Evolutionary conservation across 2,329 filamentous ascomycete species (phyloP).

Genomic region (Trichoderma sp.): DNA sequence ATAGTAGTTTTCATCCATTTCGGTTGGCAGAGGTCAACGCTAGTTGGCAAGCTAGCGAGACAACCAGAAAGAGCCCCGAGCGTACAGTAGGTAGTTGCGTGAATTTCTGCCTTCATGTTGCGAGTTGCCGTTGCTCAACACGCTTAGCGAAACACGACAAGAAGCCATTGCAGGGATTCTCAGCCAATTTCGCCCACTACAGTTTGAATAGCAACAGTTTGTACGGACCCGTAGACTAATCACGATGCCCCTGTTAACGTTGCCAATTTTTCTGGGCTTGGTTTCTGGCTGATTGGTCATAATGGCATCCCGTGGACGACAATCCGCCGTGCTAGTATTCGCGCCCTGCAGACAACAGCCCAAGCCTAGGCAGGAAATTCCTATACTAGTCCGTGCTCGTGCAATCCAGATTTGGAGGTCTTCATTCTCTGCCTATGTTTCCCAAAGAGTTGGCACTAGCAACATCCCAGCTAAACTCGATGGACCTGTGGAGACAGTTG

Average conservation of each 20-base stretch:
- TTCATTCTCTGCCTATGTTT: background rate
- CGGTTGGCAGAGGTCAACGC: background rate
- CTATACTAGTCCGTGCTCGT: background rate
- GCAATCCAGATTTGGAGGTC: background rate
- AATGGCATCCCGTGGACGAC: background rate
- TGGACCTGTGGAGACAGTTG: background rate
- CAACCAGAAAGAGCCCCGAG: background rate
- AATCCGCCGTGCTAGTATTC: background rate
- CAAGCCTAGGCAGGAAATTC: background rate
- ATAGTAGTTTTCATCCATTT: background rate
- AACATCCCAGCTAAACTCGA: background rate
- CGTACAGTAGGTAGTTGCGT: conserved; percentile 9
- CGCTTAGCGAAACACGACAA: background rate
- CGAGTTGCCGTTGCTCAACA: background rate
- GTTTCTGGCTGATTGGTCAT: conserved; percentile 6
- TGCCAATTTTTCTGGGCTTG: background rate
- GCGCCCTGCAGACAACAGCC: background rate
- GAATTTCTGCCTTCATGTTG: background rate
- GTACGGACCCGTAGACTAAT: background rate
- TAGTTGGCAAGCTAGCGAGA: background rate
- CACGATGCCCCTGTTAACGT: background rate
- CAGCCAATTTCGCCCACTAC: background rate
- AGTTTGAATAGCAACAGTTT: background rate
- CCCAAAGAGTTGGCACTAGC: background rate
- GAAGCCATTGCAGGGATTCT: background rate